These are phyloP conservation scores for Panellus pusillus DNA, from an alignment of 768 basidiomycete species.

Conservation along the genomic window DNA sequence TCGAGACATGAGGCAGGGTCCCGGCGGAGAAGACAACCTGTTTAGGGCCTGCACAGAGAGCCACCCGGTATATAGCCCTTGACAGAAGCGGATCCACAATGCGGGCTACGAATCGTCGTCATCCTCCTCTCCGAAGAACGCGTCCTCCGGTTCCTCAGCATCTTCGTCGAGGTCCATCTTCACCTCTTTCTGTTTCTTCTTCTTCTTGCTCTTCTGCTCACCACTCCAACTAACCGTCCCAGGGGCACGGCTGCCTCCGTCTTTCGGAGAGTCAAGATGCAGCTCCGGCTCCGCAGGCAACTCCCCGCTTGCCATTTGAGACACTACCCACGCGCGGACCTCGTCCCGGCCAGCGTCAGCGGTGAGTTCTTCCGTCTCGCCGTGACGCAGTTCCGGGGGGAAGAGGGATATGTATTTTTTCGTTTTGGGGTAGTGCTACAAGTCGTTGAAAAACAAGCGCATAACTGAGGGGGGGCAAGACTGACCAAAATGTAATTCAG, in stretches of 20 bases:
- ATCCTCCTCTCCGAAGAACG: conserved; percentile 18
- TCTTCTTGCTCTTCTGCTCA: conserved; percentile 9
- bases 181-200: not conserved
- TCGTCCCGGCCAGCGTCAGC: conserved; percentile 57
- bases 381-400: conserved; percentile 62
- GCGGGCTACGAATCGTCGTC: conserved; percentile 7
- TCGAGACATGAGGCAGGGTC: no score
- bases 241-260: not conserved
- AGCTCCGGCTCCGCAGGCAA: conserved; percentile 62
- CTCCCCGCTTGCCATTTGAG: conserved; percentile 60
- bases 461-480: not conserved
- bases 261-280: conserved; percentile 26
- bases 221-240: conserved; percentile 5
- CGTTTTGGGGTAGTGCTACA: conserved; percentile 80
- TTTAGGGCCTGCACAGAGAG: no score
- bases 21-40: not conserved
- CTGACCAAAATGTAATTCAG: conserved; percentile 85
- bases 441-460: not conserved
- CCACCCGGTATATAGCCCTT: no score
- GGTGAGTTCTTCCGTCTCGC: conserved; percentile 26
- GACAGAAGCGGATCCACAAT: no score
- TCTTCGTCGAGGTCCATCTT: not conserved
- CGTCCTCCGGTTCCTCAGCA: conserved; percentile 9
- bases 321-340: conserved; percentile 58
- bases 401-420: conserved; percentile 91